A percentile compares a stretch with the other conserved stretches of the same genome.
Conservation (phyloP, 2,329 filamentous ascomycete genomes). For the Talaromyces sp. region DNA sequence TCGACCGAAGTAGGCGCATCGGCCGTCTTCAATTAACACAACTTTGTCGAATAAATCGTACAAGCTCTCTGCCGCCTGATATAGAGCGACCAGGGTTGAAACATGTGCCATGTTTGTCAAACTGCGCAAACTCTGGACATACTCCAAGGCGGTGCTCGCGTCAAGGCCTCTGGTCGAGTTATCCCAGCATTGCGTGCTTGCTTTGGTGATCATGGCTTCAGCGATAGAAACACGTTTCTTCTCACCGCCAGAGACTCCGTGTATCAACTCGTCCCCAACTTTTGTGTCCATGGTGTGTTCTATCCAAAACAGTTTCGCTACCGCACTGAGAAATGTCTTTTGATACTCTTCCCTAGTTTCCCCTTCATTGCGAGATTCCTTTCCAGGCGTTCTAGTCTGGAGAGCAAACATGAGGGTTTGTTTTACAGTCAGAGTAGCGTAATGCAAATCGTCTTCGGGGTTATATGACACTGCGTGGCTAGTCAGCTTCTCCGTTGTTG, state of each 20-base stretch:
- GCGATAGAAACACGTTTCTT: slow-evolving; percentile 77
- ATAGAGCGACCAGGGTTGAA: slow-evolving; percentile 62
- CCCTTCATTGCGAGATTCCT: slow-evolving; percentile 53
- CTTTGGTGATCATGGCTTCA: slow-evolving; percentile 65
- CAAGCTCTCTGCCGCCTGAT: slow-evolving; percentile 55
- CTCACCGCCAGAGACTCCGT: slow-evolving; percentile 66
- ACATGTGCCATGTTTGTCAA: slow-evolving; percentile 59
- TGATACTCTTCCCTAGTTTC: slow-evolving; percentile 57
- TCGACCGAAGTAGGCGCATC: slow-evolving; percentile 66
- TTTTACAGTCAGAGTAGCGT: slow-evolving; percentile 69
- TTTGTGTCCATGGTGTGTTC: slow-evolving; percentile 67
- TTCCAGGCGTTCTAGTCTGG: slow-evolving; percentile 60
- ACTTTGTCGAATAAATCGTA: slow-evolving; percentile 62
- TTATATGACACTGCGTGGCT: slow-evolving; percentile 9
- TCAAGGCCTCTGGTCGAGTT: slow-evolving; percentile 70
- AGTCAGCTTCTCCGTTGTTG: neutral
- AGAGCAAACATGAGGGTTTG: slow-evolving; percentile 70
- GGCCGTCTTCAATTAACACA: slow-evolving; percentile 60
- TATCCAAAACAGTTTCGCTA: slow-evolving; percentile 67
- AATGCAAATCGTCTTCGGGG: slow-evolving; percentile 44
- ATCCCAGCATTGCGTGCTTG: slow-evolving; percentile 67
- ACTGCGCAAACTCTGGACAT: slow-evolving; percentile 60
- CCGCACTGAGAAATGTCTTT: slow-evolving; percentile 58
- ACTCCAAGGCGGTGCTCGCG: slow-evolving; percentile 66
- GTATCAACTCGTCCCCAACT: slow-evolving; percentile 68